Evolutionary conservation across 2,329 filamentous ascomycete genomes (phyloP), one percentile per base, ranked within the genome.

Genomic region (Ambrosiella xylebori): DNA sequence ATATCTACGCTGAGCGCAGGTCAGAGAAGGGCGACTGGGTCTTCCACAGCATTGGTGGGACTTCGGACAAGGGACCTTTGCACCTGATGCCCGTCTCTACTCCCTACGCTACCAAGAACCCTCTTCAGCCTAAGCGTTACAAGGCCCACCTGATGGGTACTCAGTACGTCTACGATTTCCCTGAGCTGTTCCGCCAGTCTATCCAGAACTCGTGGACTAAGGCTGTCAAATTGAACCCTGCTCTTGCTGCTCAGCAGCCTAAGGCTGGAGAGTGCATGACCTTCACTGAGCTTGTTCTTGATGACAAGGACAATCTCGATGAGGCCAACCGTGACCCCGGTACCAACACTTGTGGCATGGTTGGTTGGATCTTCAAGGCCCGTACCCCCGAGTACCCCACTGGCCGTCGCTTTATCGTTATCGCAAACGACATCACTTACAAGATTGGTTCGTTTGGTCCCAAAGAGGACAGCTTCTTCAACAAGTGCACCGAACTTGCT

Each of bases 131-230:
- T 62, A 97, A 97, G 83, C 84, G 93, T 65, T 97, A 98, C 83
- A 96, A 95, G 84, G 93, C 93, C 64, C 93, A 98, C 70, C 76
- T 97, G 62, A 96, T 98, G 90, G 93, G 93, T 63, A 98, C 93
- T 36, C 93, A 98, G 73, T 98, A 96, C 69, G 93, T 97, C 57
- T 98, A 98, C 70, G 93, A 98, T 72, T 98, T 98, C 85, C 93
- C 93, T 37, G 93, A 98, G 78, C 83, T 98, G 54, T 98, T 98
- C 86, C 83, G 93, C 68, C 93, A 97, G 73, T 89, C 93, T 50
- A 88, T 95, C 68, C 89, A 96, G 75, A 96, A 96, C 77, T 86
- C 81, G 72, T 98, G 93, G 93, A 74, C 76, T 67, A 84, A 84
- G 70, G 82, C 83, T 59, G 78, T 86, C 63, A 81, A 83, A 69